Percentiles rank a stretch among this genome's conserved stretches.
Evolutionary conservation across 2,329 filamentous ascomycete species (phyloP).

Genomic region (Diaporthe longicolla): DNA sequence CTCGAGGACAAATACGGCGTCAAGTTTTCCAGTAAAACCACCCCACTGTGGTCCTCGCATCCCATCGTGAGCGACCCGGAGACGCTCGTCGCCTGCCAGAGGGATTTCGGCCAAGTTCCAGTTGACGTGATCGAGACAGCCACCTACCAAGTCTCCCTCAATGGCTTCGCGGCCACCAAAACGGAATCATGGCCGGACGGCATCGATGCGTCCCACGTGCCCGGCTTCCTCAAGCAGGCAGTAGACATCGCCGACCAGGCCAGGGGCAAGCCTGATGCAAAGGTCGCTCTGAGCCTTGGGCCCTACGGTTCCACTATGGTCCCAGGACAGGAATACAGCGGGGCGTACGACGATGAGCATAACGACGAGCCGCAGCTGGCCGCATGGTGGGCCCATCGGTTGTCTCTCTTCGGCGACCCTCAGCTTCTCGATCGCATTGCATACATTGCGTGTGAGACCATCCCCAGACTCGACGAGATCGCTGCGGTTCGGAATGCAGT

Average conservation of each 20-base stretch:
- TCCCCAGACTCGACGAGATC: constrained; percentile 75
- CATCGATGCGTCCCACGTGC: constrained; percentile 56
- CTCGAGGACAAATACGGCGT: constrained; percentile 70
- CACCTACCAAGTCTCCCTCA: constrained; percentile 74
- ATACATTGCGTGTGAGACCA: constrained; percentile 75
- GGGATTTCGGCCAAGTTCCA: constrained; percentile 68
- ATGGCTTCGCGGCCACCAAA: constrained; percentile 68
- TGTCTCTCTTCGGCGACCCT: constrained; percentile 64
- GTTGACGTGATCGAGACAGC: constrained; percentile 76
- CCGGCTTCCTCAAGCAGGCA: constrained; percentile 59
- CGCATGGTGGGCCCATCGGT: constrained; percentile 70
- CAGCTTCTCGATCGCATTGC: constrained; percentile 58
- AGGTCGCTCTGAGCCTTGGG: constrained; percentile 72
- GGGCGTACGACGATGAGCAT: constrained; percentile 68
- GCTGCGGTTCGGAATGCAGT: constrained; percentile 66
- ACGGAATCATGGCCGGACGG: constrained; percentile 59
- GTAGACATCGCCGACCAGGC: constrained; percentile 59
- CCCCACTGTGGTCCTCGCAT: constrained; percentile 78
- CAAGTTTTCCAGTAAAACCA: constrained; percentile 63
- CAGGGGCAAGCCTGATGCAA: constrained; percentile 46
- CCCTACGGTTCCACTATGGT: constrained; percentile 78
- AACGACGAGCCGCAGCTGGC: constrained; percentile 59
- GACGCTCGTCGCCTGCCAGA: constrained; percentile 68
- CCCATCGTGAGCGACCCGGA: constrained; percentile 68
- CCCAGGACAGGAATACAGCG: constrained; percentile 76